These are phyloP conservation scores for Cordyceps farinosa DNA, from an alignment of 2,329 filamentous ascomycete species.

Conservation along the genomic window DNA sequence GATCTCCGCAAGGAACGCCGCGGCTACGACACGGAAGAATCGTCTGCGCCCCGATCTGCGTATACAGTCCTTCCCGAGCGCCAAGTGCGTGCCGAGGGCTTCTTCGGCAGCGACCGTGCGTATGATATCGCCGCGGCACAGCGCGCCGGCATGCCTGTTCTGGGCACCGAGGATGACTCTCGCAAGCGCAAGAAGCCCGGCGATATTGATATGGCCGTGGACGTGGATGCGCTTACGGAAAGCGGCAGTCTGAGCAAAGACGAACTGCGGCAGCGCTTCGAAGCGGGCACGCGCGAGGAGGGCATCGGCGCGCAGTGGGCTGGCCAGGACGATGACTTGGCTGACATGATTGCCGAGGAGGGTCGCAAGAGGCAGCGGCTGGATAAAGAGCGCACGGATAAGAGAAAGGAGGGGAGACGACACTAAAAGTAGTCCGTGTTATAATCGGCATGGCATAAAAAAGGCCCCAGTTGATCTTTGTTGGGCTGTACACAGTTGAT, in stretches of 20 bases:
- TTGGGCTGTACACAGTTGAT: slow-evolving; percentile 7
- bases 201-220: slow-evolving; percentile 88
- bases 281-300: slow-evolving; percentile 64
- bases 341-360: slow-evolving; percentile 93
- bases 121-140: slow-evolving; percentile 71
- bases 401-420: slow-evolving; percentile 48
- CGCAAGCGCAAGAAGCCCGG: slow-evolving; percentile 93
- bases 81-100: slow-evolving; percentile 79
- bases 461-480: background rate
- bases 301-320: slow-evolving; percentile 66
- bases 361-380: slow-evolving; percentile 85
- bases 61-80: slow-evolving; percentile 90
- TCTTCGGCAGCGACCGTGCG: slow-evolving; percentile 91
- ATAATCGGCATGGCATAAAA: background rate
- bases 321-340: slow-evolving; percentile 75
- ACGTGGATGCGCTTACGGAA: slow-evolving; percentile 73
- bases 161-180: slow-evolving; percentile 74
- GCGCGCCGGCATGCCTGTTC: slow-evolving; percentile 60
- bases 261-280: slow-evolving; percentile 75
- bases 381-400: slow-evolving; percentile 73
- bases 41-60: slow-evolving; percentile 68
- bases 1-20: slow-evolving; percentile 80
- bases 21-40: slow-evolving; percentile 85
- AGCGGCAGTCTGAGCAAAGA: slow-evolving; percentile 81
- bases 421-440: background rate